Evolutionary conservation across 495 filamentous ascomycete species (phyloP).

Genomic region (Terfezia boudieri): DNA sequence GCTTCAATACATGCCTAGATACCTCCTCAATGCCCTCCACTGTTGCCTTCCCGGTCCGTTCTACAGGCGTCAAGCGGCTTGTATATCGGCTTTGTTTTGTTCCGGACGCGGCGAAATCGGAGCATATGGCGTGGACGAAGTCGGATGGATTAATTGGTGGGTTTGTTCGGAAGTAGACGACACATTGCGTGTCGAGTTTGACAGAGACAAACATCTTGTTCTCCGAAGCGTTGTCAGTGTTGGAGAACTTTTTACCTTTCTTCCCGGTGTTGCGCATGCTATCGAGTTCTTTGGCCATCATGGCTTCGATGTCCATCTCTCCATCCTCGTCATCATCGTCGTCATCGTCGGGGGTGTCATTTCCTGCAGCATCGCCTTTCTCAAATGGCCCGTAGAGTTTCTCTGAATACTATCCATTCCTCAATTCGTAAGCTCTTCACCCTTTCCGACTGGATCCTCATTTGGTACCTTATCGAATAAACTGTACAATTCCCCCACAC

Average conservation of each 20-base stretch:
- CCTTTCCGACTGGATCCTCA: background rate
- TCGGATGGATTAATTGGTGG: conserved; percentile 57
- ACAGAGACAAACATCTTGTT: conserved; percentile 36
- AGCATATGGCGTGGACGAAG: conserved; percentile 54
- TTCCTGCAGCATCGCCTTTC: conserved; percentile 10
- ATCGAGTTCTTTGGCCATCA: conserved; percentile 23
- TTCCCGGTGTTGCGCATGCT: conserved; percentile 72
- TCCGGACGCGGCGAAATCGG: conserved; percentile 33
- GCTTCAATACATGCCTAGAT: conserved; percentile 42
- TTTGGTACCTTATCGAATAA: conserved; percentile 49
- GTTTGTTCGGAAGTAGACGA: conserved; percentile 42
- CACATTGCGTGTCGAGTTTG: conserved; percentile 54
- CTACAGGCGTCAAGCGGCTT: conserved; percentile 68
- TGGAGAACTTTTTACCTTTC: conserved; percentile 47
- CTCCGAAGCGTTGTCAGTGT: conserved; percentile 27
- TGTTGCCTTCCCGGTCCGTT: conserved; percentile 51
- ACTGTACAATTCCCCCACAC: conserved; percentile 44
- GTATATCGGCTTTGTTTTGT: conserved; percentile 47
- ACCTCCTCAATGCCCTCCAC: conserved; percentile 53
- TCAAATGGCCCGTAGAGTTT: conserved; percentile 2
- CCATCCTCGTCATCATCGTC: conserved; percentile 21
- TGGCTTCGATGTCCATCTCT: conserved; percentile 21
- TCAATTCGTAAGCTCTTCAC: conserved; percentile 1
- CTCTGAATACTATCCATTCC: conserved; percentile 27
- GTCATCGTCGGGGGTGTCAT: conserved; percentile 15